Evolutionary conservation across 768 basidiomycete genomes (phyloP).

Genomic region (Pleurotus ostreatus): DNA sequence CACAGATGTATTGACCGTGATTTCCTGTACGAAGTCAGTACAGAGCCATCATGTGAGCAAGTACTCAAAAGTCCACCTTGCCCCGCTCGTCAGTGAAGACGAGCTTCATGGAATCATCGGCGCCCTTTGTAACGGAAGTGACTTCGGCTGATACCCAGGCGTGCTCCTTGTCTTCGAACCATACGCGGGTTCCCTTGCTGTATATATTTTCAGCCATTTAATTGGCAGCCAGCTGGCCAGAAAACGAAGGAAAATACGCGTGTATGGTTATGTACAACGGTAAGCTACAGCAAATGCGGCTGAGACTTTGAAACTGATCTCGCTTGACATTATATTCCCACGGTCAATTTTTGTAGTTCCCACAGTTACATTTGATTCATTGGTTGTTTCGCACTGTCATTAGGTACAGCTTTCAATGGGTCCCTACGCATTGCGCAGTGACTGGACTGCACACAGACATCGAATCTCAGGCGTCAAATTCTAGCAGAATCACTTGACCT

Average conservation of each 20-base stretch:
- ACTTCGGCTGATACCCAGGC: constrained; percentile 94
- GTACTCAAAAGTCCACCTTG: constrained; percentile 52
- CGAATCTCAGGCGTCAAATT: too few species aligned
- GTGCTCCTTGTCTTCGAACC: constrained; percentile 92
- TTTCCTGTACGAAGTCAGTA: constrained; percentile 51
- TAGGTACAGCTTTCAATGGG: too few species aligned
- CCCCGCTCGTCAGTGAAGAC: constrained; percentile 87
- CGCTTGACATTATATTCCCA: not conserved
- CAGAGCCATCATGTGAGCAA: constrained; percentile 2
- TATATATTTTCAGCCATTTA: constrained; percentile 88
- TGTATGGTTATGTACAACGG: constrained; percentile 6
- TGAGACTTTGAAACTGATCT: not conserved
- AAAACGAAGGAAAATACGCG: constrained; percentile 8
- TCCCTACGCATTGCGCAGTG: too few species aligned
- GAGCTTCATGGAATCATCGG: constrained; percentile 77
- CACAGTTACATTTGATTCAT: too few species aligned
- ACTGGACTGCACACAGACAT: too few species aligned
- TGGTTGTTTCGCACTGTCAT: too few species aligned
- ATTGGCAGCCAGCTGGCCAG: constrained; percentile 9
- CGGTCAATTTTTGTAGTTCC: not conserved
- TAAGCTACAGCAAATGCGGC: not conserved
- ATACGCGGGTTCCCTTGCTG: constrained; percentile 85
- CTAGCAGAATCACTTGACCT: too few species aligned
- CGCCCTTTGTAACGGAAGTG: constrained; percentile 53
- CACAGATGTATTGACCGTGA: constrained; percentile 69